Conservation (phyloP, 2,329 filamentous ascomycete species). For the Massarina eburnea region DNA sequence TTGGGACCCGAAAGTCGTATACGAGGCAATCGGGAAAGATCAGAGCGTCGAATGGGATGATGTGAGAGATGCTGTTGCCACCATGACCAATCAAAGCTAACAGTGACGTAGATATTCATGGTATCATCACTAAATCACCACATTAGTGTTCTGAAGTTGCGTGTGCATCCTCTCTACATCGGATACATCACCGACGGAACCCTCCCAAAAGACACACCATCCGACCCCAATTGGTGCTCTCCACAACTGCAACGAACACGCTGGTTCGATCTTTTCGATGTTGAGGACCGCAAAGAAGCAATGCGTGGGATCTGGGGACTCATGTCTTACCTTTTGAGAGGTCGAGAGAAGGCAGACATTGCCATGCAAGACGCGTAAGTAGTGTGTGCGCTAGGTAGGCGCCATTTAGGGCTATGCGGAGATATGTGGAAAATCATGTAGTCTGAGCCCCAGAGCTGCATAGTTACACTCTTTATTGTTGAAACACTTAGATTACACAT, state of each 20-base stretch:
- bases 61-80: slow-evolving; percentile 45
- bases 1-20: slow-evolving; percentile 60
- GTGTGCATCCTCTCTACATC: slow-evolving; percentile 59
- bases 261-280: slow-evolving; percentile 62
- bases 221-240: slow-evolving; percentile 49
- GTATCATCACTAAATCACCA: slow-evolving; percentile 65
- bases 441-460: no score
- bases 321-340: slow-evolving; percentile 54
- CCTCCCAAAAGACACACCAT: slow-evolving; percentile 23
- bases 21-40: slow-evolving; percentile 59
- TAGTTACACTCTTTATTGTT: no score
- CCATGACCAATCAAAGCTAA: slow-evolving; percentile 10
- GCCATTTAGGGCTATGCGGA: no score
- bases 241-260: slow-evolving; percentile 57
- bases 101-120: slow-evolving; percentile 57
- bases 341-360: slow-evolving; percentile 13
- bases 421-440: no score
- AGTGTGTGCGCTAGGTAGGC: no score
- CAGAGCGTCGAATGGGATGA: slow-evolving; percentile 53
- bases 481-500: no score
- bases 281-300: slow-evolving; percentile 57
- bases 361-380: slow-evolving; percentile 9
- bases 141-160: slow-evolving; percentile 60
- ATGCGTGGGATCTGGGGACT: slow-evolving; percentile 61
- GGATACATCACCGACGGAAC: slow-evolving; percentile 54